Conservation (phyloP, 345 rosid genomes). For the Salix udensis region DNA sequence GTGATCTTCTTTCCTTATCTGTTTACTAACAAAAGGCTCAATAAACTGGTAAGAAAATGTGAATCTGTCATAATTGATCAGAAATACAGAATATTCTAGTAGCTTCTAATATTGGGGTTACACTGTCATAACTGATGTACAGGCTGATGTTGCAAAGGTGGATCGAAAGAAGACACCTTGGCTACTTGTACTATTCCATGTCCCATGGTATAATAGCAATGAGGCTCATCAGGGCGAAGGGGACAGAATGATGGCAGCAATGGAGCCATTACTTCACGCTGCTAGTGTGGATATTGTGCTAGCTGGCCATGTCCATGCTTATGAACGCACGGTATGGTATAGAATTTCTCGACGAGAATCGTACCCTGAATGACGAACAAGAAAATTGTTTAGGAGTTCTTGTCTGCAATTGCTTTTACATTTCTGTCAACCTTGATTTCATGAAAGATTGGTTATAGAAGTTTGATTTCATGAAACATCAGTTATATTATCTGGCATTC, state of each 20-base stretch:
- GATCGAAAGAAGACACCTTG: slow-evolving; percentile 82
- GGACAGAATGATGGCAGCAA: slow-evolving; percentile 65
- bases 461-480: slow-evolving; percentile 12
- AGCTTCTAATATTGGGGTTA: background rate
- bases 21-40: background rate
- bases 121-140: slow-evolving; percentile 5
- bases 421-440: slow-evolving; percentile 4
- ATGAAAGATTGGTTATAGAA: background rate
- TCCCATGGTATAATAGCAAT: slow-evolving; percentile 95
- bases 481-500: slow-evolving; percentile 8
- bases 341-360: background rate
- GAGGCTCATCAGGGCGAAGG: slow-evolving; percentile 85
- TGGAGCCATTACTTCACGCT: slow-evolving; percentile 83
- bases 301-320: slow-evolving; percentile 95
- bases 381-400: background rate
- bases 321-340: slow-evolving; percentile 71
- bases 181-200: slow-evolving; percentile 77
- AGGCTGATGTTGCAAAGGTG: slow-evolving; percentile 81
- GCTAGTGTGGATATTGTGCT: slow-evolving; percentile 72
- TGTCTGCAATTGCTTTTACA: background rate
- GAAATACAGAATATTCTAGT: background rate
- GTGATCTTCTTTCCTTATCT: background rate
- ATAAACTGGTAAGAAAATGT: background rate
- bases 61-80: background rate
- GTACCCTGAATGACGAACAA: background rate